Base-by-base conservation (phyloP, 805 yeast genomes). In the Scheffersomyces amazonensis region DNA sequence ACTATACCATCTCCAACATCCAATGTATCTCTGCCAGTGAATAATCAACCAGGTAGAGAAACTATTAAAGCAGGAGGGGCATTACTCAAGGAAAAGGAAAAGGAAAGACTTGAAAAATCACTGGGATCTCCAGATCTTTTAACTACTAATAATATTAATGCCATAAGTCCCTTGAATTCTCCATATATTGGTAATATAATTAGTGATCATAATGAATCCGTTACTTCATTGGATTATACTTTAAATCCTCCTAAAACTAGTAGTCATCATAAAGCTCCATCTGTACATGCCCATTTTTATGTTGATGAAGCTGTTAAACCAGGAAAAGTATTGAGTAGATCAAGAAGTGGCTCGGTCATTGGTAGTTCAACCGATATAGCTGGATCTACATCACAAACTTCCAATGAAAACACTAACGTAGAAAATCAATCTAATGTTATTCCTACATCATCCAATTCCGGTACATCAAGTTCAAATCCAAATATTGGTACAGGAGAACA, bases 221-320 rank as follows among this genome's bases (percentile, higher is more conserved):
- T 41, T 13, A 28, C 50, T 5, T 50, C 57, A 21, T 46, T 64
- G 27, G 64, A 65, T 40, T 55, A 50, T 40, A 39, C 52, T 2
- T 29, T 43, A 22, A 49, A 49, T 25, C 68, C 70, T 3, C 72
- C 73, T 4, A 47, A 36, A 11, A 56, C 52, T 8, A 46, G 52
- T 24, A 34, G 45, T 2, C 83, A 76, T 51, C 75, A 76, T 48
- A 75, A 78, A 55, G 54, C 74, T 16, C 73, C 84, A 13, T 75
- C 86, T 1, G 81, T 82, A 44, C 95, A 86, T 60, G 89, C 93
- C 0, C 95, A 85, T 60, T 86, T 86, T 54, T 75, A 73, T 47
- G 80, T 79, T 8, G 85, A 81, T 43, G 90, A 84, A 40, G 70
- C 83, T 1, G 54, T 78, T n/a, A 81, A 77, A 51, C 81, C 61